phyloP scores from a whole-genome alignment of 805 yeast genomes.

The Metschnikowia corniflorae region DNA sequence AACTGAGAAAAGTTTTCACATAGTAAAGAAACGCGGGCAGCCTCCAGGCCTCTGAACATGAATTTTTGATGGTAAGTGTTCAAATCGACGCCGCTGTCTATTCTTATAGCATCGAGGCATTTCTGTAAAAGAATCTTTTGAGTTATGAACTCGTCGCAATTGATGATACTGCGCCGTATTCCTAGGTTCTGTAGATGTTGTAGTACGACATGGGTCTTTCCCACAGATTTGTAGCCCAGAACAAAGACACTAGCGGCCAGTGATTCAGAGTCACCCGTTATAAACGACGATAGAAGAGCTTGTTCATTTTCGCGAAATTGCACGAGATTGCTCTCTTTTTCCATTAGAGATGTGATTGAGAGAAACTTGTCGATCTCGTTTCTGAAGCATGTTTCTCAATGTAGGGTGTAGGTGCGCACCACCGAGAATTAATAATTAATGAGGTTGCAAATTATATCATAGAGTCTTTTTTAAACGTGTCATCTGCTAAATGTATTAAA shows the following conservation, averaged over 20 bases:
- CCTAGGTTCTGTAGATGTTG: slow-evolving; percentile 27
- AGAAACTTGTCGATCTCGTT: no score
- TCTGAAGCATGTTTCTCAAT: no score
- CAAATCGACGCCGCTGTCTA: slow-evolving; percentile 32
- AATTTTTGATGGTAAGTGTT: slow-evolving; percentile 17
- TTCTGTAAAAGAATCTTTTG: slow-evolving; percentile 39
- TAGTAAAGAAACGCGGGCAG: slow-evolving; percentile 24
- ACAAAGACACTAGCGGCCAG: slow-evolving; percentile 39
- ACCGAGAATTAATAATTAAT: no score
- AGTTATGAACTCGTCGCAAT: slow-evolving; percentile 46
- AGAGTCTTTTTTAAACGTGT: no score
- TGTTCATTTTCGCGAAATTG: slow-evolving; percentile 29
- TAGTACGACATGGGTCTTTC: slow-evolving; percentile 41
- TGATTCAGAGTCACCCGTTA: slow-evolving; percentile 24
- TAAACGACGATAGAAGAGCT: slow-evolving; percentile 32
- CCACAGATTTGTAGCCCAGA: slow-evolving; percentile 49
- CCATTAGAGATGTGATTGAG: no score
- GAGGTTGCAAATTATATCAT: no score
- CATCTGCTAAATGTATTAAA: no score
- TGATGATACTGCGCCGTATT: slow-evolving; percentile 28
- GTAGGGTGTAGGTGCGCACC: no score
- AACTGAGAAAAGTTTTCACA: slow-evolving; percentile 44
- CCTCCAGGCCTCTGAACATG: slow-evolving; percentile 26
- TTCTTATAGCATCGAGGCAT: slow-evolving; percentile 36
- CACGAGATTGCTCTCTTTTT: no score